Evolutionary conservation across 2,329 filamentous ascomycete species (phyloP).

Genomic region (Bipolaris cookei): DNA sequence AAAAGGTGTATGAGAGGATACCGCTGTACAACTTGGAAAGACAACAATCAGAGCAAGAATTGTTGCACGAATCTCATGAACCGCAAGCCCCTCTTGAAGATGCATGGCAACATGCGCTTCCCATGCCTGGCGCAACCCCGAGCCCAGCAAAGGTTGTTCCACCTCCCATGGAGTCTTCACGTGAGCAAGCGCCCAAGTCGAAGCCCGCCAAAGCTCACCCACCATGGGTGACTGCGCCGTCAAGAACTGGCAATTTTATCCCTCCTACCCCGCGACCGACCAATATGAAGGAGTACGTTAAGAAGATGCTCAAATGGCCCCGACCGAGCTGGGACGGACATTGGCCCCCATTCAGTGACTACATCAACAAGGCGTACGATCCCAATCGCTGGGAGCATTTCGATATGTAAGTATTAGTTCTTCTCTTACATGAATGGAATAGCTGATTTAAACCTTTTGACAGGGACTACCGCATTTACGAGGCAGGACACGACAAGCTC

Average conservation of each 20-base stretch:
- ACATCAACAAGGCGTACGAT: conserved; percentile 53
- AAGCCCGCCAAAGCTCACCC: conserved; percentile 21
- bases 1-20: conserved; percentile 36
- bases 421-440: not conserved
- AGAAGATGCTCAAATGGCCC: conserved; percentile 53
- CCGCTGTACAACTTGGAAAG: conserved; percentile 27
- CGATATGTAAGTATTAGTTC: conserved; percentile 34
- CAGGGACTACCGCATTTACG: conserved; percentile 51
- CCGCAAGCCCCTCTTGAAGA: conserved; percentile 28
- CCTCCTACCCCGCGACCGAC: conserved; percentile 25
- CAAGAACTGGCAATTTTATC: conserved; percentile 23
- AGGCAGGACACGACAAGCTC: conserved; percentile 44
- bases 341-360: conserved; percentile 55
- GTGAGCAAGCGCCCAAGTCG: not conserved
- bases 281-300: conserved; percentile 48
- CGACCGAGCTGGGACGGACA: conserved; percentile 49
- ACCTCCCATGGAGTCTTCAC: conserved; percentile 11
- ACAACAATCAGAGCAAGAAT: conserved; percentile 20
- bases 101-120: conserved; percentile 29
- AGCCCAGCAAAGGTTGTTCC: not conserved
- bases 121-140: conserved; percentile 20
- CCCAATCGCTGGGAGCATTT: conserved; percentile 58
- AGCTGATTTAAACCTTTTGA: conserved; percentile 8
- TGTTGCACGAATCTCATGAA: conserved; percentile 16
- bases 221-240: conserved; percentile 35